These are phyloP conservation scores for Apiotrichum gracile DNA, from an alignment of 1,284 basidiomycete species.

Conservation along the genomic window DNA sequence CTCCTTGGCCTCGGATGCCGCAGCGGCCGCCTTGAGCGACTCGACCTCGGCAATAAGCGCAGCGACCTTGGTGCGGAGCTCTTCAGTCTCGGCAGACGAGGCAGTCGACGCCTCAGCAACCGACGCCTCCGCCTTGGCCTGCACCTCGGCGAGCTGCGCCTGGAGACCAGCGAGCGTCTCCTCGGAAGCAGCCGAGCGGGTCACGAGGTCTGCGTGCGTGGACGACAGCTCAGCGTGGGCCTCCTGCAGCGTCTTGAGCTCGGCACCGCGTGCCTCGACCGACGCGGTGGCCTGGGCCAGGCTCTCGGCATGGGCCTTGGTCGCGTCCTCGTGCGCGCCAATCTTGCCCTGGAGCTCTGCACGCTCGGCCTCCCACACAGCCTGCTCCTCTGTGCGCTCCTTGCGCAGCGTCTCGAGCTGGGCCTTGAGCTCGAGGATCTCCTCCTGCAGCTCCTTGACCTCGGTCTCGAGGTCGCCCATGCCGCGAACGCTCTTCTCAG, in stretches of 20 bases:
- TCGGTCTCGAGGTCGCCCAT: conserved; percentile 11
- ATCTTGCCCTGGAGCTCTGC: conserved; percentile 8
- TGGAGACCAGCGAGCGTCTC: conserved; percentile 22
- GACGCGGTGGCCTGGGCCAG: conserved; percentile 8
- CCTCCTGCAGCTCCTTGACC: conserved; percentile 21
- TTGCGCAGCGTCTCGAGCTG: conserved; percentile 11
- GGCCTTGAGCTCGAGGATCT: conserved; percentile 19
- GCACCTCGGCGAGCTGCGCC: conserved; percentile 15
- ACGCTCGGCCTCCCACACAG: conserved; percentile 14
- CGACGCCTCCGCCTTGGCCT: conserved; percentile 11
- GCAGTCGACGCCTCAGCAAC: neutral
- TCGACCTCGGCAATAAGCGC: neutral
- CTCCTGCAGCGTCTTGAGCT: conserved; percentile 17
- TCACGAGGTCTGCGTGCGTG: conserved; percentile 20
- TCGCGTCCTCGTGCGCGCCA: conserved; percentile 1
- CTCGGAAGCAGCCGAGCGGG: conserved; percentile 13
- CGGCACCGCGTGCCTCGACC: conserved; percentile 10
- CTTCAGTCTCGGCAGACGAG: neutral
- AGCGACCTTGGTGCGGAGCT: neutral
- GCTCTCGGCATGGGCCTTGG: conserved; percentile 6
- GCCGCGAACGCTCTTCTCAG: conserved; percentile 19
- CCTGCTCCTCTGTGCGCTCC: conserved; percentile 8
- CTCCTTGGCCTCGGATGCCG: conserved; percentile 13
- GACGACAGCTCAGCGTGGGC: conserved; percentile 19
- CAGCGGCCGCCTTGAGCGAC: neutral